Evolutionary conservation across 306 rosid genomes (phyloP).

Genomic region (Citrullus colocynthis): DNA sequence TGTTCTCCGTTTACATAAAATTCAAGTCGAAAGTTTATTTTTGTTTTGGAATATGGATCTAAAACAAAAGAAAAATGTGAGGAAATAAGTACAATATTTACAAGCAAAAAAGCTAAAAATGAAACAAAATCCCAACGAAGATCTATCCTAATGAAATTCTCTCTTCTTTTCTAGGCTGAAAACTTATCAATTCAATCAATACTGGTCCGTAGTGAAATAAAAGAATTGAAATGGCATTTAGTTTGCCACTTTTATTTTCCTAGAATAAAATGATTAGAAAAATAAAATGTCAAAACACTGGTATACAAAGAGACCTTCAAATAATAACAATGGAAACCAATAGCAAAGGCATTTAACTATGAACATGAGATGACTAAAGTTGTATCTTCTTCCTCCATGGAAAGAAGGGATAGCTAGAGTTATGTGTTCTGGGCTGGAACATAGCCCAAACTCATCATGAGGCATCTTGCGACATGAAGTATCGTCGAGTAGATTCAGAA

Average conservation of each 20-base stretch:
- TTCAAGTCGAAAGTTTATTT: too few species aligned
- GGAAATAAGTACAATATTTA: too few species aligned
- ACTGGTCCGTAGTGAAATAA: not conserved
- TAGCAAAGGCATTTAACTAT: not conserved
- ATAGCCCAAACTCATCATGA: not conserved
- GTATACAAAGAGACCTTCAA: not conserved
- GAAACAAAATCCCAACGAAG: too few species aligned
- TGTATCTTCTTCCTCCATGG: not conserved
- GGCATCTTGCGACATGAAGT: not conserved
- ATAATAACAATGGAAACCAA: not conserved
- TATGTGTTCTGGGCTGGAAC: not conserved
- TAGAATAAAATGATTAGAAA: not conserved
- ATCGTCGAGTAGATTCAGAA: not conserved
- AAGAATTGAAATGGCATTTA: not conserved
- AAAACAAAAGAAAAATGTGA: too few species aligned
- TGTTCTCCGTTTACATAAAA: too few species aligned
- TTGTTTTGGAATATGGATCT: too few species aligned
- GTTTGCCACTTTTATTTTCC: not conserved
- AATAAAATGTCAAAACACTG: not conserved
- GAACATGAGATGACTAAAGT: not conserved
- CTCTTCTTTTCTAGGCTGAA: too few species aligned
- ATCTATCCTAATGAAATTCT: too few species aligned
- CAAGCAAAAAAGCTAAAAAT: too few species aligned
- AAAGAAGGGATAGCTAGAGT: not conserved
- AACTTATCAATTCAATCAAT: not conserved